Percentiles rank a stretch among this genome's conserved stretches.
Evolutionary conservation across 148 eudicot species (phyloP).

Genomic region (Spergularia marina): DNA sequence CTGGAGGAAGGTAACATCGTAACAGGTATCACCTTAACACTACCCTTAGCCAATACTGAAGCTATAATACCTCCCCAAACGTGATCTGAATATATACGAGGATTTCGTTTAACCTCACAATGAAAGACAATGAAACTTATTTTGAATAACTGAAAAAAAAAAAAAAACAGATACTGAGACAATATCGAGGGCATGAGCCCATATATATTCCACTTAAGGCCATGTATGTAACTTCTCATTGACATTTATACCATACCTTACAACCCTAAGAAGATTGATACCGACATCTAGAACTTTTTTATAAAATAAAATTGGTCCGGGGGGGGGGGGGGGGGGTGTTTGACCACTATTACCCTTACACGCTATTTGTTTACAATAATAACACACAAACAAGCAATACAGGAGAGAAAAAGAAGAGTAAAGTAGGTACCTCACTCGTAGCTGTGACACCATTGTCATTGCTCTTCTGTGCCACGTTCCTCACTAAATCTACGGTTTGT

Average conservation of each 20-base stretch:
- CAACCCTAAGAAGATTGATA: not conserved
- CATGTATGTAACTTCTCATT: not conserved
- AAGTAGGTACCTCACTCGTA: constrained; percentile 44
- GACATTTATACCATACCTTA: not conserved
- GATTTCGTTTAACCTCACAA: no score
- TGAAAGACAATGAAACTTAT: not conserved
- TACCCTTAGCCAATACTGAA: no score
- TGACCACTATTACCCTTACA: not conserved
- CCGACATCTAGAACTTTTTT: not conserved
- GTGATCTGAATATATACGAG: no score
- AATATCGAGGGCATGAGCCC: no score
- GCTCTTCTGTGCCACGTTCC: constrained; percentile 45
- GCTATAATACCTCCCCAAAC: no score
- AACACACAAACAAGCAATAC: not conserved
- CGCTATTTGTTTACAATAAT: not conserved
- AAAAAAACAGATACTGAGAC: not conserved
- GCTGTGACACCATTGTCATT: constrained; percentile 39
- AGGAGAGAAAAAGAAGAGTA: not conserved
- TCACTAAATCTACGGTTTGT: constrained; percentile 46
- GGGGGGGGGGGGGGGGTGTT: no score
- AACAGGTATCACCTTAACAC: no score
- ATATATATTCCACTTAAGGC: not conserved
- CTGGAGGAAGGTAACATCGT: no score
- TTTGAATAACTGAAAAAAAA: not conserved
- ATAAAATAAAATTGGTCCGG: not conserved